These are phyloP conservation scores for Clavaria fumosa DNA, from an alignment of 768 basidiomycete species.

Conservation along the genomic window DNA sequence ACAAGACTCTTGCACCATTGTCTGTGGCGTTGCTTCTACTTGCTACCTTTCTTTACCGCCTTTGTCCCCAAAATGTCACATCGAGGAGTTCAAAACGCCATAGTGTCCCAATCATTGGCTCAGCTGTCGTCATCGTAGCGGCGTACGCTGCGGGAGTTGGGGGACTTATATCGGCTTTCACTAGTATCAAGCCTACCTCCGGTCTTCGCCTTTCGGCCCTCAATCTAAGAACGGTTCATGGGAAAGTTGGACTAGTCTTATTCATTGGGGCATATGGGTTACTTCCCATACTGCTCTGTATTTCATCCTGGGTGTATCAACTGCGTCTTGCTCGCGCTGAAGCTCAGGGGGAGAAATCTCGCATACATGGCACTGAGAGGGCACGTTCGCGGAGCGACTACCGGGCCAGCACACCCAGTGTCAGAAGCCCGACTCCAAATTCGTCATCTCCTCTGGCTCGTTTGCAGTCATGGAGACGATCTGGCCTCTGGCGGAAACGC, in stretches of 20 bases:
- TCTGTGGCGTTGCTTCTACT: slow-evolving; percentile 27
- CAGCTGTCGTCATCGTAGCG: slow-evolving; percentile 22
- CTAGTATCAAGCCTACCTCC: slow-evolving; percentile 26
- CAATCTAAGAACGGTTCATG: slow-evolving; percentile 42
- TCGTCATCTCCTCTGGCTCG: background rate
- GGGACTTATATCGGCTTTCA: slow-evolving; percentile 49
- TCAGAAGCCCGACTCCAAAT: background rate
- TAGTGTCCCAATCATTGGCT: no score
- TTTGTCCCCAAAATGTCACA: no score
- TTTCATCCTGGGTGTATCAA: slow-evolving; percentile 8
- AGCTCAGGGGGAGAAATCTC: no score
- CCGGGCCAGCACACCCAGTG: no score
- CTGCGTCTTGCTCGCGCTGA: slow-evolving; percentile 6
- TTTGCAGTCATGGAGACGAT: slow-evolving; percentile 35
- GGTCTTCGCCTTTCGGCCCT: slow-evolving; percentile 20
- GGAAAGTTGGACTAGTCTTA: slow-evolving; percentile 47
- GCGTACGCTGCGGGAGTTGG: slow-evolving; percentile 45
- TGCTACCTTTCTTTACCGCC: slow-evolving; percentile 23
- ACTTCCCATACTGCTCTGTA: slow-evolving; percentile 29
- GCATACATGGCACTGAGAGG: no score
- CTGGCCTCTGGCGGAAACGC: slow-evolving; percentile 24
- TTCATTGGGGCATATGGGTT: slow-evolving; percentile 45
- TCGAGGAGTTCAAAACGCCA: no score
- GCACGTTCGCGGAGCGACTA: no score
- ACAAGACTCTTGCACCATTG: slow-evolving; percentile 31